phyloP scores from a whole-genome alignment of 2,329 filamentous ascomycete genomes.

The Stromatinia cepivora region DNA sequence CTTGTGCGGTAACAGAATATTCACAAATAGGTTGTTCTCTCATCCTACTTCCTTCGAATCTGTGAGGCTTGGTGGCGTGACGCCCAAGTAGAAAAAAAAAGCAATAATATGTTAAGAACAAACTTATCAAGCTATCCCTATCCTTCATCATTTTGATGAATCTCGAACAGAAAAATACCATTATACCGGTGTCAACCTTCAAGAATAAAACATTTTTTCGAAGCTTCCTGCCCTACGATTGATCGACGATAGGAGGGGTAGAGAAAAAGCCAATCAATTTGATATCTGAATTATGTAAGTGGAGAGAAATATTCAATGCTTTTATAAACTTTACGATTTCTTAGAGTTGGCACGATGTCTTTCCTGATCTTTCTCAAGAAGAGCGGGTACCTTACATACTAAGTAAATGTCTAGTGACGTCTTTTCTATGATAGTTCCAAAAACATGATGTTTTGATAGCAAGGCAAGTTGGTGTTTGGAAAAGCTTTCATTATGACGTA shows the following conservation, averaged over 20 bases:
- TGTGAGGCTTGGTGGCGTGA: not conserved
- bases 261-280: constrained; percentile 8
- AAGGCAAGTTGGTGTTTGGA: constrained; percentile 8
- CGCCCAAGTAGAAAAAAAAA: not conserved
- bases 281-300: not conserved
- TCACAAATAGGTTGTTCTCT: not conserved
- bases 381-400: constrained; percentile 20
- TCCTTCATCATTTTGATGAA: constrained; percentile 10
- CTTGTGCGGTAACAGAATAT: not conserved
- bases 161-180: not conserved
- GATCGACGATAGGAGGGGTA: constrained; percentile 12
- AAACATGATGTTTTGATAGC: constrained; percentile 12
- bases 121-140: not conserved
- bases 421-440: constrained; percentile 1
- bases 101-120: not conserved
- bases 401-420: constrained; percentile 17
- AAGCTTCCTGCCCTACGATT: constrained; percentile 12
- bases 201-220: not conserved
- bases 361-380: not conserved
- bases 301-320: not conserved
- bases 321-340: not conserved
- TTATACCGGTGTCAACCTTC: not conserved
- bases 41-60: not conserved
- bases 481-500: constrained; percentile 23
- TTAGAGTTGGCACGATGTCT: constrained; percentile 3